Evolutionary conservation across 352 stramenopile genomes (phyloP), one percentile per base, ranked within the genome.

Genomic region (Halophytophthora polymorphica): DNA sequence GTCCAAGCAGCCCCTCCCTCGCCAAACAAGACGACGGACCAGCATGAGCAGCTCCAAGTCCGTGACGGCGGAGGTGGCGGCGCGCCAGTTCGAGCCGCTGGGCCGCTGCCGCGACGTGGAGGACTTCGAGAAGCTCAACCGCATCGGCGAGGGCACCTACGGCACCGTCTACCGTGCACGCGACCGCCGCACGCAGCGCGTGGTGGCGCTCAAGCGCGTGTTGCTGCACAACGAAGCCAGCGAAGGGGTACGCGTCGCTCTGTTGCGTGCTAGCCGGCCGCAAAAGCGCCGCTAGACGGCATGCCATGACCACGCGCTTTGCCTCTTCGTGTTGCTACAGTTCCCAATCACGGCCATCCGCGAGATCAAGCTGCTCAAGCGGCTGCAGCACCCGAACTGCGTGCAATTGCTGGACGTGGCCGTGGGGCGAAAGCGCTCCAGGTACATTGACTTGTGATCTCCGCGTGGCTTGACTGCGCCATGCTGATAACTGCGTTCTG

Each of bases 201-300:
- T 92, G 29, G 86, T 97, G 21, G 93, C 93, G 21, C 71, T 98
- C 36, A 98, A 98, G 60, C 83, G 85, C 39, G 92, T 96, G 37
- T 79, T 96, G 44, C 72, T 96, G 44, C 88, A 97, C 71, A 93
- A 97, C 61, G 89, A 97, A 70, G 66, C 66, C 18, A 87, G 73
- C 54, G 86, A 97, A 56, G 88, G 88, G 22, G 96, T 97, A 63
- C 67, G 73, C 13, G 23, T 13, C 2, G 2, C 15, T 21, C 33
- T 39, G 23, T 40, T n/a, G 3, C 3, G 1, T 22, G 1, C 7
- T 23, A 8, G 25, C 6, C 36, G 19, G 11, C 13, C 13, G 3
- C 2, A 10, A 38, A 3, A 6, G 11, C 13, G 33, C 33, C 13
- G 13, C 17, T 33, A 23, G 7, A 13, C 5, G 23, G 17, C 12